Base-by-base conservation (phyloP, 441 rosid genomes). In the Kokia cookei region DNA sequence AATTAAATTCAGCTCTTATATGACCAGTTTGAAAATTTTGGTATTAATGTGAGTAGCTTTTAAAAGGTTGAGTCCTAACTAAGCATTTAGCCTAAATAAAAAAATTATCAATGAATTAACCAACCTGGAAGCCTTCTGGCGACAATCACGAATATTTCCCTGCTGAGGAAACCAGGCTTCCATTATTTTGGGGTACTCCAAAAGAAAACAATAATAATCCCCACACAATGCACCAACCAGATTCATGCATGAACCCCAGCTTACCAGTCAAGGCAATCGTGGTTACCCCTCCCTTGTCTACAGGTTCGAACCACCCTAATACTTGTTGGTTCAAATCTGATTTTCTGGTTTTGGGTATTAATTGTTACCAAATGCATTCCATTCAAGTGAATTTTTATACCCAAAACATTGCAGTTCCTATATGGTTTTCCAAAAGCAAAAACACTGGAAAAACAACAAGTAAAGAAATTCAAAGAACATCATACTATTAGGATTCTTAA, bases 271-370 rank as follows among this genome's bases (percentile, higher is more conserved):
- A 40, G 27, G 50, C 40, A 35, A 35, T 35, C 40, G 40, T 35
- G 40, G 40, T 35, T 35, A 35, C 40, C 40, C 40, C 40, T 35
- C 40, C 40, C 40, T 35, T 35, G 40, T 35, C 40, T 35, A 35
- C 40, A 35, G 40, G 40, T 35, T 35, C 40, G 40, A 35, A 35
- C 40, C 40, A 35, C 40, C 40, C 8, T 35, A 35, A 35, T 35
- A 35, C 40, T 6, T 35, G 40, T 5, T 35, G 40, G 40, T 6
- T 63, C 48, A 17, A 63, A 63, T 63, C 50, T 4, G 29, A 8
- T 40, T 63, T 40, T 63, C 14, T 63, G 29, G 68, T 63, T 63
- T 40, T 63, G 68, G 68, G 68, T 63, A 63, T 37, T 17, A 63
- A 63, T 35, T 6, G 19, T 48, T 50, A 27, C 43, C 14, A 15